Conservation (phyloP, 495 filamentous ascomycete species). For the Xylaria acuta region DNA sequence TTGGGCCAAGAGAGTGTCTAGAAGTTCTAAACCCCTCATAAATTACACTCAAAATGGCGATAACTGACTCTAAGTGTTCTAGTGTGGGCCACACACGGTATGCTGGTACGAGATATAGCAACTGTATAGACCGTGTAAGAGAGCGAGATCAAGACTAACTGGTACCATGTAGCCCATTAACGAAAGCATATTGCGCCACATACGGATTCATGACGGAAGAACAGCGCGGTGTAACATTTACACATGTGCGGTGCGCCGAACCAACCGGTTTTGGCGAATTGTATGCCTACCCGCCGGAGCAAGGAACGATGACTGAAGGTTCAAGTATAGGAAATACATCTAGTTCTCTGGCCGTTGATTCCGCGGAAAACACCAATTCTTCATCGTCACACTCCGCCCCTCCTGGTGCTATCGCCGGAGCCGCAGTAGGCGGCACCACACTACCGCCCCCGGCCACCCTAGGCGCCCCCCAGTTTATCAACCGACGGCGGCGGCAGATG, state of each 20-base stretch:
- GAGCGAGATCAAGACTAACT: conserved; percentile 9
- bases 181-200: conserved; percentile 32
- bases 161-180: conserved; percentile 20
- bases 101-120: conserved; percentile 34
- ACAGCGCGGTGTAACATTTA: conserved; percentile 28
- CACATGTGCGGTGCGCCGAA: conserved; percentile 33
- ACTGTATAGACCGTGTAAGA: background rate
- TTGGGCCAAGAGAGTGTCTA: background rate
- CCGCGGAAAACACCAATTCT: conserved; percentile 4
- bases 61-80: background rate
- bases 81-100: conserved; percentile 35
- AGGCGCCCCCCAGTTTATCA: conserved; percentile 24
- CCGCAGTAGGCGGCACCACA: conserved; percentile 29
- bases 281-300: conserved; percentile 35
- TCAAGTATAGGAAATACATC: conserved; percentile 9
- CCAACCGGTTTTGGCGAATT: conserved; percentile 33
- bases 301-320: conserved; percentile 23
- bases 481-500: conserved; percentile 10
- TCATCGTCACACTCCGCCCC: conserved; percentile 24
- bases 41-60: background rate
- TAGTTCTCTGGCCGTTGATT: background rate
- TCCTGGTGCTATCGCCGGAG: conserved; percentile 31
- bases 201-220: conserved; percentile 31
- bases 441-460: conserved; percentile 26
- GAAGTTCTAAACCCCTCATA: background rate